A percentile compares a stretch with the other conserved stretches of the same genome.
These are phyloP conservation scores for Trebouxia sp. DNA, from an alignment of 139 green algal genomes.

Conservation along the genomic window DNA sequence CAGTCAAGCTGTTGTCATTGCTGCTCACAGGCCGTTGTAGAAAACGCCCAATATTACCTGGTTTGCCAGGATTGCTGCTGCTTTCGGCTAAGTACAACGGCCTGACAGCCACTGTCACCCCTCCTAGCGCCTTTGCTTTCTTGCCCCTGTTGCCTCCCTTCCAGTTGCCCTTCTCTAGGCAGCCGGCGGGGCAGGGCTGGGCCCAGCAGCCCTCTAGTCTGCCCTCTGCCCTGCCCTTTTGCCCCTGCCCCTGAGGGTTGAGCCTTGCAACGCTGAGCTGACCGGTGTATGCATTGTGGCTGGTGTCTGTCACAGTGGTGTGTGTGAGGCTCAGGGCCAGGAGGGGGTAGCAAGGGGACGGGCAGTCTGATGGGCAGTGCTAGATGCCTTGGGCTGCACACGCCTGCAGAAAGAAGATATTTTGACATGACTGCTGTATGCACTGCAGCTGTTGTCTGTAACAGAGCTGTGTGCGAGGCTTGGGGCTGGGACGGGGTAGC, in stretches of 20 bases:
- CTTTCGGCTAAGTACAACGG: background rate
- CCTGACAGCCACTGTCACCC: background rate
- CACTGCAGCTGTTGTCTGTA: too few relatives aligned
- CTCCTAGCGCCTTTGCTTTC: background rate
- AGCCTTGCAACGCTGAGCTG: background rate
- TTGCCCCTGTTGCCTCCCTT: background rate
- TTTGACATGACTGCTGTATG: too few relatives aligned
- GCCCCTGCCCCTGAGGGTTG: background rate
- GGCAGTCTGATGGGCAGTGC: conserved; percentile 1
- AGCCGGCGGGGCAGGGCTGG: background rate
- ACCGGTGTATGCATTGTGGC: background rate
- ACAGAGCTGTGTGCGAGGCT: too few relatives aligned
- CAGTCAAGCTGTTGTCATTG: too few relatives aligned
- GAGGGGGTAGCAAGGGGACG: background rate
- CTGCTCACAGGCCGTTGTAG: too few relatives aligned
- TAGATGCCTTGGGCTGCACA: background rate
- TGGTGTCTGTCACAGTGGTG: background rate
- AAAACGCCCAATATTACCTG: background rate
- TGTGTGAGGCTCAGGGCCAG: background rate
- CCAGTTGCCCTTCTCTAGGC: background rate
- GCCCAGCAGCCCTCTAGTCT: conserved; percentile 1
- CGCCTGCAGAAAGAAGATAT: too few relatives aligned
- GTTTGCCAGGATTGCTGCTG: conserved; percentile 9
- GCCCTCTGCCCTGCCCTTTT: conserved; percentile 6
- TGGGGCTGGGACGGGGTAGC: too few relatives aligned